A percentile compares a stretch with the other conserved stretches of the same genome.
phyloP scores from a whole-genome alignment of 1,284 basidiomycete genomes.

The Ganoderma resinaceum region DNA sequence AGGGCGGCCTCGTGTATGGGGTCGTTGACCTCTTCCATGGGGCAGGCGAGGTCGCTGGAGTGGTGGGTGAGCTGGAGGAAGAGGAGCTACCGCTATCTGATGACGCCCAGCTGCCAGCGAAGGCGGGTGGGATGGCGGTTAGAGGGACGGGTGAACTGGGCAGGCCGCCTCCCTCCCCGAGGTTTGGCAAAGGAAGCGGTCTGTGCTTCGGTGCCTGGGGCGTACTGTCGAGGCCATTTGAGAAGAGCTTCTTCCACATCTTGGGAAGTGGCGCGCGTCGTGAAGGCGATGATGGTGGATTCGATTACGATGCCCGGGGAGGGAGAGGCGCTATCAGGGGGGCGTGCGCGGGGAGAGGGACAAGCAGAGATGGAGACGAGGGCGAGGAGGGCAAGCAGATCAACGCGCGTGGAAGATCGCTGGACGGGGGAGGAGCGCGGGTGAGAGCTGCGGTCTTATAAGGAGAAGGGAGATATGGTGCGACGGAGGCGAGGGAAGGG shows the following conservation, averaged over 20 bases:
- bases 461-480: slow-evolving; percentile 14
- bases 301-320: slow-evolving; percentile 21
- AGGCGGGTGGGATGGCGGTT: slow-evolving; percentile 1
- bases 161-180: slow-evolving; percentile 30
- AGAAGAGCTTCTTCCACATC: slow-evolving; percentile 36
- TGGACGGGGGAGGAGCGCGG: slow-evolving; percentile 16
- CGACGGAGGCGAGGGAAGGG: slow-evolving; percentile 7
- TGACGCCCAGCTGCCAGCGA: slow-evolving; percentile 29
- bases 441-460: slow-evolving; percentile 17
- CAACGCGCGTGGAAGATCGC: slow-evolving; percentile 26
- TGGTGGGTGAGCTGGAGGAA: slow-evolving; percentile 29
- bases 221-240: slow-evolving; percentile 35
- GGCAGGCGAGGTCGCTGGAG: slow-evolving; percentile 19
- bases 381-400: slow-evolving; percentile 4
- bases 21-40: slow-evolving; percentile 12
- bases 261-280: slow-evolving; percentile 22
- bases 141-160: slow-evolving; percentile 6
- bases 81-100: slow-evolving; percentile 34
- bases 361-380: slow-evolving; percentile 3
- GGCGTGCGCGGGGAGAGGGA: slow-evolving; percentile 12
- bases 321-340: slow-evolving; percentile 12
- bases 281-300: slow-evolving; percentile 20
- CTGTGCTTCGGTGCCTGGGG: slow-evolving; percentile 41
- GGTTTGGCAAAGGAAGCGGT: slow-evolving; percentile 39
- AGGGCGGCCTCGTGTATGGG: slow-evolving; percentile 10